Conservation (phyloP, 2,329 filamentous ascomycete species). For the Fusarium sp. region DNA sequence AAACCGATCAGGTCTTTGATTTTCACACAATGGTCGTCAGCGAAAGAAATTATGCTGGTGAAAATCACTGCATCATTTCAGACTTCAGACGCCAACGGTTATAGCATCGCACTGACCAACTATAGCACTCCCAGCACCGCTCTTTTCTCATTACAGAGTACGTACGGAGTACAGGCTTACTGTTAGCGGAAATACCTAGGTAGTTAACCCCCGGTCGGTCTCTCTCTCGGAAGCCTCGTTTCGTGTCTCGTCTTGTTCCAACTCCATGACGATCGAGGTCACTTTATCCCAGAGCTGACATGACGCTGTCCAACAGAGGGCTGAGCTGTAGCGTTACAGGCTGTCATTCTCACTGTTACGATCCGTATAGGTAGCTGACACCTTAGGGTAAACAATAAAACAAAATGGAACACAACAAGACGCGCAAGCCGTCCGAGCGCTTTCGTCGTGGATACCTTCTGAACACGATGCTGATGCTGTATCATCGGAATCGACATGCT, state of each 20-base stretch:
- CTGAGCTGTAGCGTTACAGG: constrained; percentile 36
- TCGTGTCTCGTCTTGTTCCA: constrained; percentile 13
- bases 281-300: constrained; percentile 27
- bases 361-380: constrained; percentile 5
- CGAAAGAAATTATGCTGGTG: constrained; percentile 33
- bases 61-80: constrained; percentile 36
- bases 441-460: constrained; percentile 26
- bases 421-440: constrained; percentile 41
- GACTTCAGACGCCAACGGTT: background rate
- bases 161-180: no score
- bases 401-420: constrained; percentile 12
- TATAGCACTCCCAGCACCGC: constrained; percentile 8
- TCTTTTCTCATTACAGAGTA: constrained; percentile 30
- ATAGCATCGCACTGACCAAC: constrained; percentile 7
- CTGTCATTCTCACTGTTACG: background rate
- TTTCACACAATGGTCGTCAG: constrained; percentile 21
- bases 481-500: constrained; percentile 32
- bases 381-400: constrained; percentile 7
- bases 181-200: constrained; percentile 16
- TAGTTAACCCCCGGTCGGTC: constrained; percentile 31
- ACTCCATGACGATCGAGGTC: constrained; percentile 24
- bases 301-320: constrained; percentile 34
- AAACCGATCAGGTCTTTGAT: constrained; percentile 40
- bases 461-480: constrained; percentile 34
- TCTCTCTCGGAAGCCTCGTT: constrained; percentile 33